Evolutionary conservation across 1,284 basidiomycete genomes (phyloP).

Genomic region (Pseudozyma flocculosa): DNA sequence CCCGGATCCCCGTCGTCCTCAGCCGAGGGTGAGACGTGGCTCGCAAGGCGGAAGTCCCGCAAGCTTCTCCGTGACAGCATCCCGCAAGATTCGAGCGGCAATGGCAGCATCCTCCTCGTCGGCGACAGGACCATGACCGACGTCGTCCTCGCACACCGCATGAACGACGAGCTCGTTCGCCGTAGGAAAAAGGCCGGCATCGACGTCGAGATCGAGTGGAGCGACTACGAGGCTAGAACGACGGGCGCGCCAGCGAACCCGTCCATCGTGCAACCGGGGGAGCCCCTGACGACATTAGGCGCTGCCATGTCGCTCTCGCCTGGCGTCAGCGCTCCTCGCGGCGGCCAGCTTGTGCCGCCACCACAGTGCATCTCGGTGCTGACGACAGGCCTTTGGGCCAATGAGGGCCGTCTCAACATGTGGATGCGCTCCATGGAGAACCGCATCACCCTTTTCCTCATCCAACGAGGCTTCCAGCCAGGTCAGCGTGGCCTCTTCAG

Average conservation of each 20-base stretch:
- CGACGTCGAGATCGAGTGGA: slow-evolving; percentile 4
- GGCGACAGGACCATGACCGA: slow-evolving; percentile 92
- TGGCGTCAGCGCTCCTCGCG: not conserved
- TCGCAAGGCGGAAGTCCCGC: not conserved
- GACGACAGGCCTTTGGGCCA: slow-evolving; percentile 53
- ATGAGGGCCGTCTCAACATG: slow-evolving; percentile 52
- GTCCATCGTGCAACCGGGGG: not conserved
- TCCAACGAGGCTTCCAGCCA: slow-evolving; percentile 26
- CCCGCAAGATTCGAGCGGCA: slow-evolving; percentile 63
- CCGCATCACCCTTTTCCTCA: slow-evolving; percentile 19
- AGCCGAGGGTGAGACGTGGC: slow-evolving; percentile 7
- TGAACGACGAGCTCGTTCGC: slow-evolving; percentile 47
- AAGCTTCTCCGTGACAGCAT: slow-evolving; percentile 61
- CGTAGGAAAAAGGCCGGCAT: slow-evolving; percentile 36
- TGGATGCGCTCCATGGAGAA: slow-evolving; percentile 52
- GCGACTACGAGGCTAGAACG: not conserved
- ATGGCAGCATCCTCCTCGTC: slow-evolving; percentile 68
- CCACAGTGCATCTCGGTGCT: slow-evolving; percentile 51
- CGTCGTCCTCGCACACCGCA: slow-evolving; percentile 77
- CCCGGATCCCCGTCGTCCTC: slow-evolving; percentile 6
- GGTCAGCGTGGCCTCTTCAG: slow-evolving; percentile 21
- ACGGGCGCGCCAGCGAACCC: not conserved
- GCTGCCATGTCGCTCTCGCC: slow-evolving; percentile 1
- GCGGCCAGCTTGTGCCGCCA: slow-evolving; percentile 1
- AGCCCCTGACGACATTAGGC: slow-evolving; percentile 2